Percentiles rank a stretch among this genome's conserved stretches.
phyloP scores from a whole-genome alignment of 805 yeast species.

The Kluyveromyces nonfermentans region DNA sequence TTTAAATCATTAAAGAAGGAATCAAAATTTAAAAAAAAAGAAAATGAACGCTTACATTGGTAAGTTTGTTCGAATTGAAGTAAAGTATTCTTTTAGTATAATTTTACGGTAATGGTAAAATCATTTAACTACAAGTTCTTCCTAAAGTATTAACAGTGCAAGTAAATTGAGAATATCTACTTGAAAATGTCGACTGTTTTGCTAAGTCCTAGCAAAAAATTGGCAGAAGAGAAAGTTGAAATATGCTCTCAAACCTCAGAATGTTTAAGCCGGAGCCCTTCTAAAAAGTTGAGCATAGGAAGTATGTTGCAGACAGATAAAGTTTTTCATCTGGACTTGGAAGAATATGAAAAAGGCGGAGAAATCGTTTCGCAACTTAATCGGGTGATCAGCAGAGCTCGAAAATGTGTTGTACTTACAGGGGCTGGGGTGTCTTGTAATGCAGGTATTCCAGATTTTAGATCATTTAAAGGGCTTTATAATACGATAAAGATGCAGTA shows the following conservation, averaged over 20 bases:
- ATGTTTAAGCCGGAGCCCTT: neutral
- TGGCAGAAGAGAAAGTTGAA: neutral
- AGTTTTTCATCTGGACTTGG: neutral
- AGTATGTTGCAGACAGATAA: constrained; percentile 2
- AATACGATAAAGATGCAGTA: constrained; percentile 55
- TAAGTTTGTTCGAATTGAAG: no score
- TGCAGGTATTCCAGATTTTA: constrained; percentile 95
- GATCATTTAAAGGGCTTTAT: constrained; percentile 78
- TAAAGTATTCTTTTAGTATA: no score
- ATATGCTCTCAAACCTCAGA: neutral
- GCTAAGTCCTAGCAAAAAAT: neutral
- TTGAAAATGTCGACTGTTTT: neutral
- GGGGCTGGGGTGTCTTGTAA: constrained; percentile 97
- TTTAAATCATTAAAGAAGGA: neutral
- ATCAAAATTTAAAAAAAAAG: neutral
- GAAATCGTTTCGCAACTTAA: constrained; percentile 17
- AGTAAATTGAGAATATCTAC: neutral
- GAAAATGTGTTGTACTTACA: constrained; percentile 59
- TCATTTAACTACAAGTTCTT: neutral
- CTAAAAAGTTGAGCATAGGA: neutral
- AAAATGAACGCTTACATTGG: no score
- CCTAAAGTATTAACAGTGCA: no score
- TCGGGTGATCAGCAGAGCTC: constrained; percentile 21
- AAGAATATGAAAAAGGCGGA: constrained; percentile 2
- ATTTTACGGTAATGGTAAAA: neutral